A percentile compares a stretch with the other conserved stretches of the same genome.
Conservation (phyloP, 306 rosid genomes). For the Lupinus albus region DNA sequence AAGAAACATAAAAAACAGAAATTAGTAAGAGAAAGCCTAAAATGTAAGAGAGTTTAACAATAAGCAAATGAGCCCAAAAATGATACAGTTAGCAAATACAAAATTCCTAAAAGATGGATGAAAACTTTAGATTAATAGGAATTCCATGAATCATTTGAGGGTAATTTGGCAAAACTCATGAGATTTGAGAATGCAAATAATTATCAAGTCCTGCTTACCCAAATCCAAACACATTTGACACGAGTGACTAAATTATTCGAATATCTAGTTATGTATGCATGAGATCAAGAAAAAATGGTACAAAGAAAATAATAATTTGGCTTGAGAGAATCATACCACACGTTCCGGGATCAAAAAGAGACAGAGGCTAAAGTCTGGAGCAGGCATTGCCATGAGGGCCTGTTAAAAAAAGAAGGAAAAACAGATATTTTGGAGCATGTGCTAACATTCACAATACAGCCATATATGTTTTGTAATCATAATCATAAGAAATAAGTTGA, state of each 20-base stretch:
- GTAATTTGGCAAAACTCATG: conserved; percentile 1
- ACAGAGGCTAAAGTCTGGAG: conserved; percentile 92
- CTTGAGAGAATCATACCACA: conserved; percentile 65
- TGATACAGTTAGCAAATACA: not conserved
- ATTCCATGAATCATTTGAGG: not conserved
- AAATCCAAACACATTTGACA: not conserved
- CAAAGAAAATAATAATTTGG: not conserved
- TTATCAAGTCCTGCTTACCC: too few species aligned
- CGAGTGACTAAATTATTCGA: not conserved
- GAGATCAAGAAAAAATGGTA: not conserved
- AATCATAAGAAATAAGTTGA: conserved; percentile 34
- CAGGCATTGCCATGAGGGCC: conserved; percentile 99
- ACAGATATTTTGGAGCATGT: not conserved
- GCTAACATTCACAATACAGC: not conserved
- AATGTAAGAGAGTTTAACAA: not conserved
- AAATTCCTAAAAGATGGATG: not conserved
- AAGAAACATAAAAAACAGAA: conserved; percentile 35
- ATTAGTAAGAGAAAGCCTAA: not conserved
- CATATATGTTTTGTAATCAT: too few species aligned
- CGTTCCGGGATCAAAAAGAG: conserved; percentile 95
- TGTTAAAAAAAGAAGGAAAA: conserved; percentile 32
- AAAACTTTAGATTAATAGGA: not conserved
- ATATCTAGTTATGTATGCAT: not conserved
- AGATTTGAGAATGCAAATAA: not conserved
- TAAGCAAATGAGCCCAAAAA: not conserved